phyloP scores from a whole-genome alignment of 352 stramenopile genomes.

The Pythium sp. region DNA sequence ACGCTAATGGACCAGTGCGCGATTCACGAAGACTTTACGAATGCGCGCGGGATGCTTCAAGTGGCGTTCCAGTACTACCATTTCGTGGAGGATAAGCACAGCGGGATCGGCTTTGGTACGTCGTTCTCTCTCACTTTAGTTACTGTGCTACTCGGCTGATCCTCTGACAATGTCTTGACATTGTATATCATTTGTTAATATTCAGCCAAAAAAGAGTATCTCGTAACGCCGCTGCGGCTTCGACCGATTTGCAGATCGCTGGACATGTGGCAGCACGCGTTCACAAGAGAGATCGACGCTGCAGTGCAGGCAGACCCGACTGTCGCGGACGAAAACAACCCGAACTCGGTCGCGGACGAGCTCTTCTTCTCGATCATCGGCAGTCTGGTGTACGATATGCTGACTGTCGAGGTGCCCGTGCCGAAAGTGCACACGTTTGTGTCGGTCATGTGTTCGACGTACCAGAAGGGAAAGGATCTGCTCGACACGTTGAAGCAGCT shows the following conservation, averaged over 20 bases:
- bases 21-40: slow-evolving; percentile 78
- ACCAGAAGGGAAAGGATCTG: slow-evolving; percentile 70
- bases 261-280: slow-evolving; percentile 85
- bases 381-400: slow-evolving; percentile 84
- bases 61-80: slow-evolving; percentile 81
- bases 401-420: slow-evolving; percentile 73
- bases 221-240: slow-evolving; percentile 54
- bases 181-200: neutral
- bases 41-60: slow-evolving; percentile 74
- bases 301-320: slow-evolving; percentile 39
- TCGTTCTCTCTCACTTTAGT: neutral
- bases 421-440: slow-evolving; percentile 78
- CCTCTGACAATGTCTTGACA: neutral
- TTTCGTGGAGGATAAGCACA: slow-evolving; percentile 74
- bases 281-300: slow-evolving; percentile 71
- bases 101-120: slow-evolving; percentile 68
- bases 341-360: slow-evolving; percentile 52
- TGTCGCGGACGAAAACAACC: slow-evolving; percentile 26
- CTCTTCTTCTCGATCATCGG: slow-evolving; percentile 83
- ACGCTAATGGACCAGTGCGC: slow-evolving; percentile 72
- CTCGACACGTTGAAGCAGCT: slow-evolving; percentile 73
- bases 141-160: neutral
- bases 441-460: slow-evolving; percentile 78
- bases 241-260: slow-evolving; percentile 74
- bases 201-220: slow-evolving; percentile 81